Evolutionary conservation across 257 asterid species (phyloP).

Genomic region (Scutellaria galericulata): DNA sequence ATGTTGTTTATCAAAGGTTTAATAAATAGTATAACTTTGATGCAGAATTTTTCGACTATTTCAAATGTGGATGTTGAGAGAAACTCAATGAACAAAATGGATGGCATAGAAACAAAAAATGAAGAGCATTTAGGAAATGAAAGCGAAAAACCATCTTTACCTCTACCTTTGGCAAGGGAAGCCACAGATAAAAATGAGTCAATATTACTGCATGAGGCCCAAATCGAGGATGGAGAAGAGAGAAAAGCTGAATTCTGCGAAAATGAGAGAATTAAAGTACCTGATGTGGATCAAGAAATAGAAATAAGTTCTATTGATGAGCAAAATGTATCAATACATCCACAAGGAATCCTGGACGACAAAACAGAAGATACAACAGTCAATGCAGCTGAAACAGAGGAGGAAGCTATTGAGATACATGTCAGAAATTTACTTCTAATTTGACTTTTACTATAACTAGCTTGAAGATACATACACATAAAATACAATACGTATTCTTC

Average conservation of each 20-base stretch:
- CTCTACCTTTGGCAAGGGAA: conserved; percentile 31
- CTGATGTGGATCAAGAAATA: not conserved
- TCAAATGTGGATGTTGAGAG: conserved; percentile 34
- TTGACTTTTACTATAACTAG: conserved; percentile 9
- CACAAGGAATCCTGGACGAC: conserved; percentile 22
- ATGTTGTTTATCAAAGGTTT: too few relatives aligned
- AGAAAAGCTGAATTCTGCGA: conserved; percentile 22
- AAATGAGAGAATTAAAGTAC: conserved; percentile 30
- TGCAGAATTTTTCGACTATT: conserved; percentile 33
- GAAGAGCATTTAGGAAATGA: conserved; percentile 31
- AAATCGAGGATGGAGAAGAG: conserved; percentile 21
- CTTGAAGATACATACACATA: not conserved
- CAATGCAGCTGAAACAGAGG: conserved; percentile 32
- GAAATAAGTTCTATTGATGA: conserved; percentile 36
- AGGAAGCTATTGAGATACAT: conserved; percentile 39
- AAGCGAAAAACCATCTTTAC: conserved; percentile 6
- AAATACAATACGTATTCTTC: not conserved
- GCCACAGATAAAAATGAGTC: conserved; percentile 20
- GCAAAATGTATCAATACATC: conserved; percentile 28
- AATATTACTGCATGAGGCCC: conserved; percentile 15
- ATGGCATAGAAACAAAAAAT: conserved; percentile 12
- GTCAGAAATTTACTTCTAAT: conserved; percentile 11
- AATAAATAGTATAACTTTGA: not conserved
- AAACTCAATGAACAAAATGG: conserved; percentile 28
- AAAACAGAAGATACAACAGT: conserved; percentile 33